Conservation (phyloP, 805 yeast species). For the Saccharomyces eubayanus region DNA sequence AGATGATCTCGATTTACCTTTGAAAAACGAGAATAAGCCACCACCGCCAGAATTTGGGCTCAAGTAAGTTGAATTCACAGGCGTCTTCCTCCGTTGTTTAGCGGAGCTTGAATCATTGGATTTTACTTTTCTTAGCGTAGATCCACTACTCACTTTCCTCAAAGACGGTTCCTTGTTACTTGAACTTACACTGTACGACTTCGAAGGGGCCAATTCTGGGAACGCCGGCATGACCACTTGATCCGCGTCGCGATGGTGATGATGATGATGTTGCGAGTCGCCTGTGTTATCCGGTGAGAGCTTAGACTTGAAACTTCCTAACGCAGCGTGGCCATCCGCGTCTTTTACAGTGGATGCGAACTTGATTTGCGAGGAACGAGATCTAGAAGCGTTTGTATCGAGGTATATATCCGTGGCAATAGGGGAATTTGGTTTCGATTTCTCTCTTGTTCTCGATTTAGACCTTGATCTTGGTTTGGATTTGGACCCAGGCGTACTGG, state of each 20-base stretch:
- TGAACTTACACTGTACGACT: conserved; percentile 1
- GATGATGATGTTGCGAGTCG: conserved; percentile 1
- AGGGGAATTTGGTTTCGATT: background rate
- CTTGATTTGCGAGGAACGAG: background rate
- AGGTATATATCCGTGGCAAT: background rate
- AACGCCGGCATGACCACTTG: background rate
- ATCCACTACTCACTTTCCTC: conserved; percentile 18
- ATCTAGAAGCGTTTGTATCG: background rate
- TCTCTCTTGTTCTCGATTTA: conserved; percentile 4
- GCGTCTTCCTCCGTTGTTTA: background rate
- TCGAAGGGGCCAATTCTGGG: background rate
- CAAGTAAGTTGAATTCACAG: background rate
- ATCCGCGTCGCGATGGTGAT: background rate
- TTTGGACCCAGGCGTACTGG: conserved; percentile 7
- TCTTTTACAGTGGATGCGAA: conserved; percentile 3
- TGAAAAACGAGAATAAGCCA: conserved; percentile 5
- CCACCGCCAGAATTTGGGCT: background rate
- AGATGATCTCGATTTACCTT: background rate
- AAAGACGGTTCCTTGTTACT: conserved; percentile 1
- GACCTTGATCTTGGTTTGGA: conserved; percentile 9
- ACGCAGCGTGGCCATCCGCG: conserved; percentile 9
- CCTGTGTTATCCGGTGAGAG: background rate
- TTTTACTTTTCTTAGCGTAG: conserved; percentile 3
- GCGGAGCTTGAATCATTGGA: conserved; percentile 1
- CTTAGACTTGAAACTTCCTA: background rate